Evolutionary conservation across 1,139 yeast genomes (phyloP), one percentile per base, ranked within the genome.

Genomic region (Protomyces inouyei): DNA sequence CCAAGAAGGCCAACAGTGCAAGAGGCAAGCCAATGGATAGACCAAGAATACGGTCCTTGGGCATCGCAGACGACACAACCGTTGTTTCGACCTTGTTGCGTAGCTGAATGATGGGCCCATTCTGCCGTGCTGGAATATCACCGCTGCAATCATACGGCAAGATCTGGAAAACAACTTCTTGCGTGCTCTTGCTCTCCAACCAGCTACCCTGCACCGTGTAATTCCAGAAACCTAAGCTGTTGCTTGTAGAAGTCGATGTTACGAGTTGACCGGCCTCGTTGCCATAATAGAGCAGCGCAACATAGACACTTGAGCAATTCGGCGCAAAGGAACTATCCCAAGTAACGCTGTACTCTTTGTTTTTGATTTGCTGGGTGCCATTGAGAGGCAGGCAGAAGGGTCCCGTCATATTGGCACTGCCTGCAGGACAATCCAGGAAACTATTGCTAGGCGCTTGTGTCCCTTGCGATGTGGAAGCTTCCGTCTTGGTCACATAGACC

Each of bases 331-430:
- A 40, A 6, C 28, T 28, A 21, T 59, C 36, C 63, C 63, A 59
- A 3, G 63, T 59, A 10, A 52, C 57, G 40, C 57, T 52, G 36
- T 59, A 59, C 43, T 52, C 43, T 38, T 59, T 59, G 45, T 51
- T 51, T n/a, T 59, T 59, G 57, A 59, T 59, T 25, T 59, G 63
- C 36, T 59, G 53, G 16, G 63, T 59, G 36, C 63, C 63, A n/a
- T 59, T 59, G 12, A 25, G 16, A 28, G 63, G 63, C 3, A 32
- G 38, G 40, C 63, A 59, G 45, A 59, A 59, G 14, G 63, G 63
- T 9, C 63, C 63, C 16, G 63, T 59, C 23, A 51, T 55, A 28
- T 59, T 52, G 52, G 46, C 57, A 43, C 38, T 52, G 2, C 57
- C 52, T 18, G 53, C 32, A 14, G 32, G 25, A 23, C 63, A 59